These are phyloP conservation scores for Kodamaea kaohsiungensis DNA, from an alignment of 805 yeast species.

Conservation along the genomic window DNA sequence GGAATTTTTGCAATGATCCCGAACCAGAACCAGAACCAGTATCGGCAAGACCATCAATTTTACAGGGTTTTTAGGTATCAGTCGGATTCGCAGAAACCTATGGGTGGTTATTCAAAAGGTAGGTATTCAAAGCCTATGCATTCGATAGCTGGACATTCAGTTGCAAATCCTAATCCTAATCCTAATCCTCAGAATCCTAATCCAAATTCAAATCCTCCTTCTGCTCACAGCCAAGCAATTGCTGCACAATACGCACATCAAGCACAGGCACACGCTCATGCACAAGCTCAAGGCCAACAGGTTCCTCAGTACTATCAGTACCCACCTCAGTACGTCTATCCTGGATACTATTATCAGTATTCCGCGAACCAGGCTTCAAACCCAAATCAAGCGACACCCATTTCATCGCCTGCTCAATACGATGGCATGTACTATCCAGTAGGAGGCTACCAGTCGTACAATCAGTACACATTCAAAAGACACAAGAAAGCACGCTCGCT, in stretches of 20 bases:
- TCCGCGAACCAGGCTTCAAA: neutral
- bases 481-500: conserved; percentile 10
- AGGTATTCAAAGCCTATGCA: neutral
- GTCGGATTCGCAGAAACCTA: neutral
- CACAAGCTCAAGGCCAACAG: neutral
- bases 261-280: neutral
- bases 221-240: neutral
- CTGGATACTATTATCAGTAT: neutral
- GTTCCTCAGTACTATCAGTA: conserved; percentile 2
- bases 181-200: neutral
- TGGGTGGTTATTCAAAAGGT: neutral
- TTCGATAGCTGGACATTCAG: neutral
- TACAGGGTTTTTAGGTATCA: conserved; percentile 4
- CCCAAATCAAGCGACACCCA: neutral
- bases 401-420: neutral
- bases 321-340: conserved; percentile 3
- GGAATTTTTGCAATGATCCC: conserved; percentile 1
- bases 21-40: neutral
- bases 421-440: conserved; percentile 2
- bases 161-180: neutral
- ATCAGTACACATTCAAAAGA: conserved; percentile 7
- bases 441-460: conserved; percentile 1
- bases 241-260: neutral
- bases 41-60: conserved; percentile 2
- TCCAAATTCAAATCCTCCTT: neutral